A percentile compares a stretch with the other conserved stretches of the same genome.
Conservation (phyloP, 306 rosid genomes). For the Dryas alaskensis region DNA sequence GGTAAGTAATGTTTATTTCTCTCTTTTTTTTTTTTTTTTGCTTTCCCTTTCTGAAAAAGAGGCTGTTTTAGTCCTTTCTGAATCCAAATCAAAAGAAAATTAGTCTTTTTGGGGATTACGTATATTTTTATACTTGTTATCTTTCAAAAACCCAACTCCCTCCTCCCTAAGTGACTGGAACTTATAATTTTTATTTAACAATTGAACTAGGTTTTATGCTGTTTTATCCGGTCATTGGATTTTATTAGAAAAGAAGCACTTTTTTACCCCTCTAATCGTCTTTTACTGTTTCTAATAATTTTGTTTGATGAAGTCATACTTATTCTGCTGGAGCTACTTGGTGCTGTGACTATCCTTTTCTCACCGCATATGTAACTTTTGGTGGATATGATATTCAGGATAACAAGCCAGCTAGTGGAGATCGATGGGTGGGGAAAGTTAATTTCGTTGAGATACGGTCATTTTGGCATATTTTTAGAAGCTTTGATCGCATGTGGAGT, state of each 20-base stretch:
- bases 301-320: neutral
- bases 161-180: too few relatives aligned
- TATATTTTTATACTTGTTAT: too few relatives aligned
- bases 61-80: neutral
- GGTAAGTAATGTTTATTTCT: slow-evolving; percentile 41
- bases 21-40: neutral
- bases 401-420: slow-evolving; percentile 47
- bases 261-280: neutral
- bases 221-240: neutral
- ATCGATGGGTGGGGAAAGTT: slow-evolving; percentile 92
- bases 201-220: too few relatives aligned
- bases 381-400: slow-evolving; percentile 49
- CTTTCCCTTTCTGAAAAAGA: neutral
- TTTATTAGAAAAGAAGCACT: neutral
- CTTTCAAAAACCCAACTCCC: too few relatives aligned
- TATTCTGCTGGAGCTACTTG: slow-evolving; percentile 1
- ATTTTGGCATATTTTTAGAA: slow-evolving; percentile 93
- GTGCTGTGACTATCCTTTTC: neutral
- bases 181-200: too few relatives aligned
- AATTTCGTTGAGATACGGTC: slow-evolving; percentile 95
- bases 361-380: neutral
- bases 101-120: neutral
- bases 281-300: neutral
- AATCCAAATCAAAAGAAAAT: neutral
- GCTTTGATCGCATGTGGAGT: slow-evolving; percentile 99